Evolutionary conservation across 352 stramenopile genomes (phyloP).

Genomic region (Phytophthora agathidicida): DNA sequence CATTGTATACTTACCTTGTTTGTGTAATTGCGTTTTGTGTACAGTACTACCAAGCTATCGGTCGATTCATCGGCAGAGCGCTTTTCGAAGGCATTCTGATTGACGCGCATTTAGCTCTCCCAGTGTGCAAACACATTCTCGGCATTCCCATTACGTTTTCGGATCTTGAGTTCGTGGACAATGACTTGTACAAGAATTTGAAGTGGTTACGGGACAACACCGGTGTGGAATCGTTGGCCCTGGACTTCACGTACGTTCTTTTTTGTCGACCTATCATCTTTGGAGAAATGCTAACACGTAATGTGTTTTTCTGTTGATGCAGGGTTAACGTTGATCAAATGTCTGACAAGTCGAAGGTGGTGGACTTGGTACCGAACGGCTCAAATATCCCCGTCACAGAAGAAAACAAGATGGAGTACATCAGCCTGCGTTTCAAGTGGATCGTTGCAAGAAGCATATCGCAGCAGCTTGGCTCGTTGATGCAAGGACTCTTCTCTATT

Average conservation of each 20-base stretch:
- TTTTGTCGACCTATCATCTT: constrained; percentile 1
- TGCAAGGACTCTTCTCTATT: constrained; percentile 97
- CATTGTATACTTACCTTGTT: constrained; percentile 9
- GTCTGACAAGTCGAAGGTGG: constrained; percentile 78
- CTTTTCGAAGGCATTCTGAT: constrained; percentile 91
- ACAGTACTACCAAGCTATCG: constrained; percentile 89
- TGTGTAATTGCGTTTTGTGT: constrained; percentile 6
- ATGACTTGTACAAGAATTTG: constrained; percentile 87
- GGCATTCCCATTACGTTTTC: constrained; percentile 91
- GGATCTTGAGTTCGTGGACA: constrained; percentile 91
- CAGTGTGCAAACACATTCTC: constrained; percentile 91
- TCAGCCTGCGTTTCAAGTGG: constrained; percentile 92
- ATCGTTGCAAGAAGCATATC: constrained; percentile 84
- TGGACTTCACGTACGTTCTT: constrained; percentile 81
- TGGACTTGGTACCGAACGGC: constrained; percentile 96
- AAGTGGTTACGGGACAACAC: constrained; percentile 86
- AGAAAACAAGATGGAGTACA: constrained; percentile 97
- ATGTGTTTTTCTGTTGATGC: constrained; percentile 5
- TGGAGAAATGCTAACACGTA: constrained; percentile 1
- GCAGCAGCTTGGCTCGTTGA: constrained; percentile 92
- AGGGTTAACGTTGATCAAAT: constrained; percentile 81
- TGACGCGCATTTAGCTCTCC: constrained; percentile 81
- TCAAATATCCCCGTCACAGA: constrained; percentile 96
- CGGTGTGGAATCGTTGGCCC: constrained; percentile 74
- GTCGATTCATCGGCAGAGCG: constrained; percentile 86